Percentiles rank a stretch among this genome's conserved stretches.
These are phyloP conservation scores for Cladophialophora immunda DNA, from an alignment of 2,329 filamentous ascomycete species.

Conservation along the genomic window DNA sequence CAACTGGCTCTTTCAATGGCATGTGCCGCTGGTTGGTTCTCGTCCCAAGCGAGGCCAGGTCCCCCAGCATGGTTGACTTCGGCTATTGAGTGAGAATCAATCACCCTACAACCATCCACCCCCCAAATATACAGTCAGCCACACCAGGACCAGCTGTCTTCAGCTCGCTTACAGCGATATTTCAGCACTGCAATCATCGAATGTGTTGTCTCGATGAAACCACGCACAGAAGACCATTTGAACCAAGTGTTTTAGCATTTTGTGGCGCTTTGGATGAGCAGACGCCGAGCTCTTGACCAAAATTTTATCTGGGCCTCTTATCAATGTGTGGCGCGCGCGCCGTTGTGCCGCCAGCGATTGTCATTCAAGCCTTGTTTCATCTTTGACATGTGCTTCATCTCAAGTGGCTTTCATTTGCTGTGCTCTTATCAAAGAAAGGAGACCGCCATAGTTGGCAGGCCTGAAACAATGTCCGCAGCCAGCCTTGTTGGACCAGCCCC, in stretches of 20 bases:
- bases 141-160: neutral
- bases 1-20: neutral
- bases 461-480: conserved; percentile 5
- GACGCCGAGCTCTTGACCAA: neutral
- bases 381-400: conserved; percentile 20
- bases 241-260: neutral
- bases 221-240: neutral
- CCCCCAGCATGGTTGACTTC: neutral
- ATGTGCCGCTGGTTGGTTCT: neutral
- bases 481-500: neutral
- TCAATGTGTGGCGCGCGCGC: conserved; percentile 14
- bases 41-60: neutral
- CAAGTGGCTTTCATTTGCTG: conserved; percentile 11
- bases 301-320: conserved; percentile 13
- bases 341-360: conserved; percentile 10
- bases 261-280: neutral
- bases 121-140: neutral
- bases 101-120: neutral
- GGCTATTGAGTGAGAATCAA: neutral
- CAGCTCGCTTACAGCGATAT: neutral
- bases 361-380: conserved; percentile 24
- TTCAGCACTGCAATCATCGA: neutral
- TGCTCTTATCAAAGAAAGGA: conserved; percentile 8
- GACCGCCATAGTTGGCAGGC: neutral
- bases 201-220: neutral